phyloP scores from a whole-genome alignment of 306 rosid genomes.

The Cucumis hystrix region DNA sequence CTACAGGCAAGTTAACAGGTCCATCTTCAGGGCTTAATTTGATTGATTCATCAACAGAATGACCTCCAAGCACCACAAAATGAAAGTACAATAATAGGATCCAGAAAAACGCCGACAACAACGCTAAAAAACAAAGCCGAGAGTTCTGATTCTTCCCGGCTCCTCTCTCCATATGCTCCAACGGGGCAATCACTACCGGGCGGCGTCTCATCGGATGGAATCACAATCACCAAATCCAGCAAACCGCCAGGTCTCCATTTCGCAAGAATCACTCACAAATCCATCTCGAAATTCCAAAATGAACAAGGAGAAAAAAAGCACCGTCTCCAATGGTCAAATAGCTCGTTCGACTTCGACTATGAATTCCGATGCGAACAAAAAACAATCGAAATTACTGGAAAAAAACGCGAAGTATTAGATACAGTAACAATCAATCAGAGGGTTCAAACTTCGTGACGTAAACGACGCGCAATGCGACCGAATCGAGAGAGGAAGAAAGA shows the following conservation, averaged over 20 bases:
- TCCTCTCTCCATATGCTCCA: constrained; percentile 65
- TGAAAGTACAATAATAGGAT: constrained; percentile 62
- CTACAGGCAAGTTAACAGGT: constrained; percentile 14
- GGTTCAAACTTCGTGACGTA: not conserved
- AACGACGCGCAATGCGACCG: not conserved
- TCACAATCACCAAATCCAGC: constrained; percentile 1
- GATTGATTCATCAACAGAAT: constrained; percentile 21
- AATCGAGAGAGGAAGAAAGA: not conserved
- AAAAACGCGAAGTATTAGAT: not conserved
- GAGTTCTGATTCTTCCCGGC: constrained; percentile 51
- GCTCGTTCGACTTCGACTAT: not conserved
- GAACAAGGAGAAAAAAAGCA: not conserved
- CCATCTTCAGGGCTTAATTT: constrained; percentile 13
- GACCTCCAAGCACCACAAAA: constrained; percentile 45
- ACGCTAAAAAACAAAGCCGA: constrained; percentile 47
- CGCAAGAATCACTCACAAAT: not conserved
- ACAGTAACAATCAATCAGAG: not conserved
- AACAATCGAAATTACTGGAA: not conserved
- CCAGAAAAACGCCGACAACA: constrained; percentile 64
- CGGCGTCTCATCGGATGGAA: constrained; percentile 69
- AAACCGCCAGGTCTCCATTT: constrained; percentile 14
- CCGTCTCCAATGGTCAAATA: not conserved
- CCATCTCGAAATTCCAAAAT: constrained; percentile 2
- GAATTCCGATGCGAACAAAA: not conserved
- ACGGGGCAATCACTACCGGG: constrained; percentile 29